A percentile compares a stretch with the other conserved stretches of the same genome.
Conservation (phyloP, 352 stramenopile genomes). For the Globisporangium orthogonon region DNA sequence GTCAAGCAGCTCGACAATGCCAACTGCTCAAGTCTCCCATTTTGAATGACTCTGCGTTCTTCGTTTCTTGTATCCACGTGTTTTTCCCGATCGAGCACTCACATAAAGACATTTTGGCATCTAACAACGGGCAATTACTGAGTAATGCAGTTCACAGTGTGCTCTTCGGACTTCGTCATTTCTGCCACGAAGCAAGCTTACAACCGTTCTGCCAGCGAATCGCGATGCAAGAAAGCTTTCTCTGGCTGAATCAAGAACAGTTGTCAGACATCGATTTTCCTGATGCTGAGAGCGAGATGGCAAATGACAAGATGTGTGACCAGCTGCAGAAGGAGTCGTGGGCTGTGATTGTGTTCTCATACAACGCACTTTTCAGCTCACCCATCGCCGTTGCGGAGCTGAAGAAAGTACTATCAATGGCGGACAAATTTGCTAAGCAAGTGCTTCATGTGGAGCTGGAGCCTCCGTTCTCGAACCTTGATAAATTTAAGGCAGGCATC, state of each 20-base stretch:
- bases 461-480: constrained; percentile 12
- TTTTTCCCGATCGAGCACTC: constrained; percentile 26
- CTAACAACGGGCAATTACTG: background rate
- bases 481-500: constrained; percentile 15
- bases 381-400: constrained; percentile 15
- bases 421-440: constrained; percentile 10
- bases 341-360: constrained; percentile 23
- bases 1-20: constrained; percentile 8
- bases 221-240: constrained; percentile 20
- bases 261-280: background rate
- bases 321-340: constrained; percentile 14
- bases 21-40: constrained; percentile 16
- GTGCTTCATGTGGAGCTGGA: constrained; percentile 30
- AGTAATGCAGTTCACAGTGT: constrained; percentile 17
- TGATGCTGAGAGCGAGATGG: background rate
- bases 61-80: constrained; percentile 21
- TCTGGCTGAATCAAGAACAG: constrained; percentile 23
- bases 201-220: constrained; percentile 18
- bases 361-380: constrained; percentile 28
- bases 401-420: constrained; percentile 11
- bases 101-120: background rate
- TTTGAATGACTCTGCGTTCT: constrained; percentile 14
- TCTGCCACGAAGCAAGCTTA: constrained; percentile 16
- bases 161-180: constrained; percentile 22
- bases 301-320: background rate